Percentiles rank a stretch among this genome's conserved stretches.
phyloP scores from a whole-genome alignment of 2,329 filamentous ascomycete species.

The Xylaria digitata region DNA sequence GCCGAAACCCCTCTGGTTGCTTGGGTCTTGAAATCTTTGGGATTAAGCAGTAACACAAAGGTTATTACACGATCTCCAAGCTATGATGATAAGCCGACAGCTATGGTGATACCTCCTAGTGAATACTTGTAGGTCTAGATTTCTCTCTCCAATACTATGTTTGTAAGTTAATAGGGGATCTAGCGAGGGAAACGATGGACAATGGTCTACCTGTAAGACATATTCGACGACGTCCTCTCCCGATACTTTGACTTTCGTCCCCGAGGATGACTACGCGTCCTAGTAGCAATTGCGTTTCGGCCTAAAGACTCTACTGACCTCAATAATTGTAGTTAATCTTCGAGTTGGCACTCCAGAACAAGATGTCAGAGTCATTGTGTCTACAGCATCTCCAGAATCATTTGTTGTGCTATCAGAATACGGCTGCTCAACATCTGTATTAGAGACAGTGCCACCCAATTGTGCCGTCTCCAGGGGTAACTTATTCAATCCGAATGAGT shows the following conservation, averaged over 20 bases:
- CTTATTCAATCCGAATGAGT: constrained; percentile 51
- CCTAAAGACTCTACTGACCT: constrained; percentile 4
- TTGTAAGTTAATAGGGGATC: constrained; percentile 35
- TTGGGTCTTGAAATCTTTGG: constrained; percentile 27
- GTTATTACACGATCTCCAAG: neutral
- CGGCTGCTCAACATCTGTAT: constrained; percentile 50
- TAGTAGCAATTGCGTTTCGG: neutral
- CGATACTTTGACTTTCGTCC: neutral
- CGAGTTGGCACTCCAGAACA: constrained; percentile 54
- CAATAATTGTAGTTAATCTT: constrained; percentile 44
- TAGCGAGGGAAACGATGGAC: constrained; percentile 56
- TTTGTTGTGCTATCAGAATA: constrained; percentile 50
- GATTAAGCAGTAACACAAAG: constrained; percentile 30
- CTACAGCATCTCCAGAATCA: constrained; percentile 53
- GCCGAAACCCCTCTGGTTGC: constrained; percentile 29
- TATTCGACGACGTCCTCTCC: neutral
- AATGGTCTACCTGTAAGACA: constrained; percentile 52
- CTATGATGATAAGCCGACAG: constrained; percentile 11
- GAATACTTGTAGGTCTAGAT: constrained; percentile 52
- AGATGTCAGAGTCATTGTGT: constrained; percentile 53
- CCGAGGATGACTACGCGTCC: too few relatives aligned
- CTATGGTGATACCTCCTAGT: constrained; percentile 51
- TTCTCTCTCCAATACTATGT: neutral
- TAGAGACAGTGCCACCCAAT: constrained; percentile 49
- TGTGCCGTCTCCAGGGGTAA: constrained; percentile 53